Evolutionary conservation across 2,329 filamentous ascomycete genomes (phyloP), one percentile per base, ranked within the genome.

Genomic region (Fusarium sororula): DNA sequence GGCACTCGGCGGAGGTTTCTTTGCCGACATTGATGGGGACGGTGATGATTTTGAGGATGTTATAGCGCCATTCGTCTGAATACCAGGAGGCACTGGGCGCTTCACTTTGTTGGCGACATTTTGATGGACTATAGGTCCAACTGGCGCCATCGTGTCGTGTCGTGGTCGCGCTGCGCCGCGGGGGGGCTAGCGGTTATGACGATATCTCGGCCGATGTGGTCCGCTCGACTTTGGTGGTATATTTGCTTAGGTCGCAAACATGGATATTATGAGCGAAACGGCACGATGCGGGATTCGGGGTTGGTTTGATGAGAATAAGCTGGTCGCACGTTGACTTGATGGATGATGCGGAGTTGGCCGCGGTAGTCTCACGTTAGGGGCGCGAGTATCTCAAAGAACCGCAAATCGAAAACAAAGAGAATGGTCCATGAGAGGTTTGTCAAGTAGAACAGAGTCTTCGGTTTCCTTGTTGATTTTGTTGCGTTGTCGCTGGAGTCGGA

Each of bases 51-150:
- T 87, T 3, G 88, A 87, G 30, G 89, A 83, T 73, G 85, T 84
- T 67, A 85, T 83, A 39, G 55, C 60, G 38, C 90, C 90, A 82
- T 93, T 93, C 68, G 90, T 88, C 80, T 92, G 91, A 65, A 92
- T 89, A 50, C 90, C 88, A 53, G 91, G 87, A 42, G 90, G 90
- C 59, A 89, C 85, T 69, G 90, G 91, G 41, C 92, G 91, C 83
- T 94, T 94, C 73, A 90, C 87, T 83, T 94, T 94, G 75, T 81
- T 81, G 75, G 82, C 78, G 76, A 81, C 83, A 79, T 83, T 82
- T 66, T 84, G 84, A 75, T 83, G 84, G 58, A 79, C 75, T 64
- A 85, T 83, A 68, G 87, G 85, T 79, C 87, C 87, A 78, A 88
- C 85, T 70, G 89, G 87, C 80, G 88, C 87, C 89, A 90, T 90